Conservation (phyloP, 2,329 filamentous ascomycete genomes). For the Fusarium sp. region DNA sequence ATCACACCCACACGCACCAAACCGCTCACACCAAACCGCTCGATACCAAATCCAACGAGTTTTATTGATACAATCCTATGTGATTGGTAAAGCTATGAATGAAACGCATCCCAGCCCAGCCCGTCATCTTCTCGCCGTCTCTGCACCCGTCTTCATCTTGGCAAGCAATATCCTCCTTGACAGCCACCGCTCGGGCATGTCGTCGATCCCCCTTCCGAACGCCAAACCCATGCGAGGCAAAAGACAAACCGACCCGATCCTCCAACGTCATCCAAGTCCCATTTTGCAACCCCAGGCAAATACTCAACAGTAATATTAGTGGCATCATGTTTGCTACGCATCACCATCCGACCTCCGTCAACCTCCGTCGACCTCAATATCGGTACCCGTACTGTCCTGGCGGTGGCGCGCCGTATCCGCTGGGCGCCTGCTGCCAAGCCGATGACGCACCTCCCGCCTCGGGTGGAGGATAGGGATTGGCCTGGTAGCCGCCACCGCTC, state of each 20-base stretch:
- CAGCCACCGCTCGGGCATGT: slow-evolving; percentile 31
- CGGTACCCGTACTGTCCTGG: slow-evolving; percentile 53
- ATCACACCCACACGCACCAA: background rate
- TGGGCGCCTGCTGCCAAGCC: slow-evolving; percentile 46
- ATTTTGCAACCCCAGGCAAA: slow-evolving; percentile 15
- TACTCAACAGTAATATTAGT: slow-evolving; percentile 22
- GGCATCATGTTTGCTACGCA: slow-evolving; percentile 10
- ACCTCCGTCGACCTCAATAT: slow-evolving; percentile 41
- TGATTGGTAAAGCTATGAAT: background rate
- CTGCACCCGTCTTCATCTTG: slow-evolving; percentile 16
- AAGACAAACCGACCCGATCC: slow-evolving; percentile 29
- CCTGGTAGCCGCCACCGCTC: slow-evolving; percentile 43
- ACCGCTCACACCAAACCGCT: background rate
- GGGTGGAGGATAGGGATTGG: slow-evolving; percentile 47
- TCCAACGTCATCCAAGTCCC: slow-evolving; percentile 32
- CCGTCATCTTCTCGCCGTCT: slow-evolving; percentile 2
- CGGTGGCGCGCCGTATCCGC: slow-evolving; percentile 48
- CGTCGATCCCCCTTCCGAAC: slow-evolving; percentile 38
- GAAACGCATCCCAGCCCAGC: background rate
- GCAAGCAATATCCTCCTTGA: slow-evolving; percentile 32
- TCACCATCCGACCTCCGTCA: background rate
- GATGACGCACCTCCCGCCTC: slow-evolving; percentile 40
- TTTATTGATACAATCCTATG: background rate
- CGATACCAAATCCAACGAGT: background rate
- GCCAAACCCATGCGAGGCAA: slow-evolving; percentile 45